Percentiles rank a stretch among this genome's conserved stretches.
phyloP scores from a whole-genome alignment of 1,284 basidiomycete species.

The Ceratobasidium sp. region DNA sequence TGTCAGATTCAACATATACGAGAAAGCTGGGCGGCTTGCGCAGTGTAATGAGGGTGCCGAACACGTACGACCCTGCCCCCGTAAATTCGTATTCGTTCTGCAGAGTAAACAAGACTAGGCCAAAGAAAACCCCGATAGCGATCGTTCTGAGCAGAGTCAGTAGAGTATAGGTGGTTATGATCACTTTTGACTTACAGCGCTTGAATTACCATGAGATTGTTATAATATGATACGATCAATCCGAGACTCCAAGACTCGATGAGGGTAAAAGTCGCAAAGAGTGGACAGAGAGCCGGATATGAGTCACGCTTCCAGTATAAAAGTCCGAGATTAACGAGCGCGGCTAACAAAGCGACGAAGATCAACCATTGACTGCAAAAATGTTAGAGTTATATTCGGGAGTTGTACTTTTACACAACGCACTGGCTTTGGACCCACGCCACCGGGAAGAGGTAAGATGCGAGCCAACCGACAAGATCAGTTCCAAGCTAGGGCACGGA shows the following conservation, averaged over 20 bases:
- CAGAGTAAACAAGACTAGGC: slow-evolving; percentile 84
- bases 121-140: slow-evolving; percentile 85
- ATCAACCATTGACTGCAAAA: slow-evolving; percentile 68
- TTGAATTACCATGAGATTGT: slow-evolving; percentile 78
- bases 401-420: slow-evolving; percentile 44
- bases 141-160: slow-evolving; percentile 62
- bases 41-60: slow-evolving; percentile 76
- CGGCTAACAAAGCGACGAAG: slow-evolving; percentile 76
- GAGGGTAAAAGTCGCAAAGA: slow-evolving; percentile 79
- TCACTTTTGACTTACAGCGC: slow-evolving; percentile 65
- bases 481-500: slow-evolving; percentile 62
- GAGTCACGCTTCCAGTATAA: slow-evolving; percentile 89
- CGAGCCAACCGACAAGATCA: slow-evolving; percentile 67
- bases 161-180: slow-evolving; percentile 26
- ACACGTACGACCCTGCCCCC: slow-evolving; percentile 83
- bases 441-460: slow-evolving; percentile 65
- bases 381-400: slow-evolving; percentile 20
- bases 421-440: slow-evolving; percentile 76
- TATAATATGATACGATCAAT: slow-evolving; percentile 75
- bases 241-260: slow-evolving; percentile 84
- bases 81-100: slow-evolving; percentile 91
- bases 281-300: slow-evolving; percentile 79
- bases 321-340: slow-evolving; percentile 74
- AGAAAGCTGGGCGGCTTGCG: slow-evolving; percentile 54
- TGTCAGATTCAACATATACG: slow-evolving; percentile 30